These are phyloP conservation scores for Spatholobus suberectus DNA, from an alignment of 306 rosid species.

Conservation along the genomic window DNA sequence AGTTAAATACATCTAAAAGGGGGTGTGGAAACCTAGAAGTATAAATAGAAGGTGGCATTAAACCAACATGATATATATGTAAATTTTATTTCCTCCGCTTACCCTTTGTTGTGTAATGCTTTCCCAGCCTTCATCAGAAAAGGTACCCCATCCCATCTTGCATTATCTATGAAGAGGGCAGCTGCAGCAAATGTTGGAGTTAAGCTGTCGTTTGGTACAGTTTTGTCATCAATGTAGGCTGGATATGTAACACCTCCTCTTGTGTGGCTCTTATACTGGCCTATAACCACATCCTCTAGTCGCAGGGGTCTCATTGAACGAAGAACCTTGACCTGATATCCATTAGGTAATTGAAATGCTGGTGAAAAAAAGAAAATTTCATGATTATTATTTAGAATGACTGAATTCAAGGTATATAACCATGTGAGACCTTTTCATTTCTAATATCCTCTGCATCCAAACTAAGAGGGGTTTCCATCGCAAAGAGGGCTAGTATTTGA, in stretches of 20 bases:
- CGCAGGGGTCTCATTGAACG: slow-evolving; percentile 86
- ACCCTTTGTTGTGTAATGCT: slow-evolving; percentile 85
- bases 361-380: background rate
- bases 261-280: slow-evolving; percentile 89
- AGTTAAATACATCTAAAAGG: background rate
- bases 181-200: slow-evolving; percentile 98
- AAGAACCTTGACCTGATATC: slow-evolving; percentile 82
- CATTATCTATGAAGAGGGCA: slow-evolving; percentile 87
- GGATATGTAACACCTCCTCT: slow-evolving; percentile 83
- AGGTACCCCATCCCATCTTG: slow-evolving; percentile 98
- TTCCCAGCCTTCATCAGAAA: slow-evolving; percentile 94
- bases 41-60: background rate
- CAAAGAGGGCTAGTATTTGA: slow-evolving; percentile 93
- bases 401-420: slow-evolving; percentile 29
- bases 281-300: slow-evolving; percentile 66
- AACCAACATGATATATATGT: background rate
- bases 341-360: slow-evolving; percentile 31
- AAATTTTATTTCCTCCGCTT: slow-evolving; percentile 17
- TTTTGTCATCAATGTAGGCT: slow-evolving; percentile 74
- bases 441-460: slow-evolving; percentile 94
- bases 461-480: slow-evolving; percentile 97
- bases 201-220: slow-evolving; percentile 85
- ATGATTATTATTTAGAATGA: background rate
- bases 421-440: slow-evolving; percentile 77
- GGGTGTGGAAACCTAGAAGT: background rate